phyloP scores from a whole-genome alignment of 768 basidiomycete genomes.

The Fomitopsis pulvina region DNA sequence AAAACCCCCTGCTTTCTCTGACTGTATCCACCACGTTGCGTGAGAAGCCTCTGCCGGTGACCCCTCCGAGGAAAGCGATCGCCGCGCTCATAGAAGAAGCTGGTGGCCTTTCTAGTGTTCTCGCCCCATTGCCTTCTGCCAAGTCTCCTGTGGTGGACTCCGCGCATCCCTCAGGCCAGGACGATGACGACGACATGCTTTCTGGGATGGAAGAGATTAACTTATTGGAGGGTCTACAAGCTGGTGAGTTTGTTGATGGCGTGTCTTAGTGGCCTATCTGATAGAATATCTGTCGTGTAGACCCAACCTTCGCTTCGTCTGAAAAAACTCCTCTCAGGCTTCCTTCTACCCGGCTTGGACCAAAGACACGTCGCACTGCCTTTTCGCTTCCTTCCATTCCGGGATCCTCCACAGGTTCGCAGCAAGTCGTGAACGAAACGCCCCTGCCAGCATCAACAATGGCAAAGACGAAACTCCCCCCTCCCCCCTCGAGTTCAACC shows the following conservation, averaged over 20 bases:
- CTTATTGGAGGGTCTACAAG: constrained; percentile 57
- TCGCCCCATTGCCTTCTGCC: constrained; percentile 23
- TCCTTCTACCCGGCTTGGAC: constrained; percentile 68
- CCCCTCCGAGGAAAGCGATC: constrained; percentile 31
- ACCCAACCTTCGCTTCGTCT: constrained; percentile 35
- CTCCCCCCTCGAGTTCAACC: constrained; percentile 44
- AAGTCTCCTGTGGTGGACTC: constrained; percentile 21
- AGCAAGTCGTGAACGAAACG: constrained; percentile 14
- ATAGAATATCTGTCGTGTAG: constrained; percentile 19
- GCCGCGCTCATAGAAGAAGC: constrained; percentile 25
- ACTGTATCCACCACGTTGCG: constrained; percentile 86
- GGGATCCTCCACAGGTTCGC: constrained; percentile 39
- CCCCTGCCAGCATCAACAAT: background rate
- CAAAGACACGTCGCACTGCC: constrained; percentile 52
- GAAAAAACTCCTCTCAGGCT: constrained; percentile 35
- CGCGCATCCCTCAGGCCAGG: constrained; percentile 21
- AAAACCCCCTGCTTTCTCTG: constrained; percentile 75
- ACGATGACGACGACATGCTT: constrained; percentile 31
- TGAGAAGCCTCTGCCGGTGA: constrained; percentile 57
- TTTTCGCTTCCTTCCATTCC: constrained; percentile 46
- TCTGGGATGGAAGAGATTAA: constrained; percentile 63
- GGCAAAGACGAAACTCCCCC: constrained; percentile 1
- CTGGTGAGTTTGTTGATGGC: constrained; percentile 44
- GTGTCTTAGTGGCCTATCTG: constrained; percentile 7
- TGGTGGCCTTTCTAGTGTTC: constrained; percentile 17